These are phyloP conservation scores for Calocera cornea DNA, from an alignment of 768 basidiomycete species.

Conservation along the genomic window DNA sequence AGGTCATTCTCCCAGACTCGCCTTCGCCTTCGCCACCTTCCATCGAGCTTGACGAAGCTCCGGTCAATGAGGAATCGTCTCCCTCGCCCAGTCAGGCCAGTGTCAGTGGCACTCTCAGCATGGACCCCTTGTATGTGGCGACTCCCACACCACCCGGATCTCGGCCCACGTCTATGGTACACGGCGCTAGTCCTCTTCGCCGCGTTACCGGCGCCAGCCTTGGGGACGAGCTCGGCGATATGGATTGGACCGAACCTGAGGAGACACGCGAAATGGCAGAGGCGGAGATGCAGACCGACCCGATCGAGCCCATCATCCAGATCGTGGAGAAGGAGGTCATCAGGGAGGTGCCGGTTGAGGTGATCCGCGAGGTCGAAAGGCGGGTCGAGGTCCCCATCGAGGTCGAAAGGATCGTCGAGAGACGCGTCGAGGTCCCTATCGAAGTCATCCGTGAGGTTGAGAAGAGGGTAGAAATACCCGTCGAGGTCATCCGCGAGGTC, in stretches of 20 bases:
- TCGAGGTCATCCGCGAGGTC: slow-evolving; percentile 10
- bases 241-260: slow-evolving; percentile 23
- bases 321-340: slow-evolving; percentile 11
- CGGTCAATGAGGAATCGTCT: slow-evolving; percentile 13
- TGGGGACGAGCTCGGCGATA: slow-evolving; percentile 21
- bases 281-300: slow-evolving; percentile 30
- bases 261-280: slow-evolving; percentile 14
- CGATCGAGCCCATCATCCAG: slow-evolving; percentile 9
- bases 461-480: slow-evolving; percentile 17
- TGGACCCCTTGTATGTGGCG: slow-evolving; percentile 78
- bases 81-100: slow-evolving; percentile 35
- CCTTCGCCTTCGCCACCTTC: slow-evolving; percentile 28
- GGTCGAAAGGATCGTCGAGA: slow-evolving; percentile 19
- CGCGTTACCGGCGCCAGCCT: slow-evolving; percentile 25
- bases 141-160: slow-evolving; percentile 36
- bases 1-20: neutral
- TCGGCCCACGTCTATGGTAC: slow-evolving; percentile 20
- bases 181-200: slow-evolving; percentile 46
- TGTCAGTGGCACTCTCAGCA: slow-evolving; percentile 45
- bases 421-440: slow-evolving; percentile 18
- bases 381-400: slow-evolving; percentile 19
- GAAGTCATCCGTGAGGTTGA: slow-evolving; percentile 14
- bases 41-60: slow-evolving; percentile 16
- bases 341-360: slow-evolving; percentile 18
- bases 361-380: slow-evolving; percentile 17